Evolutionary conservation across 768 basidiomycete genomes (phyloP).

Genomic region (Suillus alpinus): DNA sequence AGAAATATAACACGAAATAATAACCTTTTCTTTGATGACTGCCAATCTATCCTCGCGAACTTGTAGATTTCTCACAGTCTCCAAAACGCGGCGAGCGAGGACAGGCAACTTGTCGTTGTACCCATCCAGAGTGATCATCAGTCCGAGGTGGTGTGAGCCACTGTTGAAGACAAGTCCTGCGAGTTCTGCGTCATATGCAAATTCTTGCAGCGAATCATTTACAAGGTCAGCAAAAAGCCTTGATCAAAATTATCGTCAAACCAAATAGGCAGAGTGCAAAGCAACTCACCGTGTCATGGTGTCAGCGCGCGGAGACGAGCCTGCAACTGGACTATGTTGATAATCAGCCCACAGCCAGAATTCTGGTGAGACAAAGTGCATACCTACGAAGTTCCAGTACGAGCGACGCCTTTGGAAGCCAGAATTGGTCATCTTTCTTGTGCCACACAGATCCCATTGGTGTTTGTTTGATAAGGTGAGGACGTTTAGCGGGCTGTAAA

Average conservation of each 20-base stretch:
- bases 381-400: slow-evolving; percentile 77
- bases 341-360: not conserved
- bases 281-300: slow-evolving; percentile 66
- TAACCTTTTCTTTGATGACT: slow-evolving; percentile 83
- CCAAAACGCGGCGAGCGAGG: slow-evolving; percentile 68
- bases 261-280: not conserved
- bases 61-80: slow-evolving; percentile 60
- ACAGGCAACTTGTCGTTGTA: slow-evolving; percentile 91
- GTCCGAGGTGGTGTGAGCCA: slow-evolving; percentile 56
- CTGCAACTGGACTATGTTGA: slow-evolving; percentile 50
- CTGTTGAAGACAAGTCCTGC: slow-evolving; percentile 83
- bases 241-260: not conserved
- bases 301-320: slow-evolving; percentile 61
- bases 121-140: slow-evolving; percentile 69
- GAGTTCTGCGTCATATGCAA: slow-evolving; percentile 87
- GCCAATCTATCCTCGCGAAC: slow-evolving; percentile 71
- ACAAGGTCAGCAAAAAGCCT: slow-evolving; percentile 85
- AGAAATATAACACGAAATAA: slow-evolving; percentile 11
- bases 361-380: slow-evolving; percentile 8
- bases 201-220: slow-evolving; percentile 86
- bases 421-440: slow-evolving; percentile 97
- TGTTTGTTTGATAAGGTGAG: slow-evolving; percentile 72
- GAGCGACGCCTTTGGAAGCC: slow-evolving; percentile 86
- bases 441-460: slow-evolving; percentile 80
- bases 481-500: slow-evolving; percentile 67